Conservation (phyloP, 306 rosid genomes). For the Senna siamea region DNA sequence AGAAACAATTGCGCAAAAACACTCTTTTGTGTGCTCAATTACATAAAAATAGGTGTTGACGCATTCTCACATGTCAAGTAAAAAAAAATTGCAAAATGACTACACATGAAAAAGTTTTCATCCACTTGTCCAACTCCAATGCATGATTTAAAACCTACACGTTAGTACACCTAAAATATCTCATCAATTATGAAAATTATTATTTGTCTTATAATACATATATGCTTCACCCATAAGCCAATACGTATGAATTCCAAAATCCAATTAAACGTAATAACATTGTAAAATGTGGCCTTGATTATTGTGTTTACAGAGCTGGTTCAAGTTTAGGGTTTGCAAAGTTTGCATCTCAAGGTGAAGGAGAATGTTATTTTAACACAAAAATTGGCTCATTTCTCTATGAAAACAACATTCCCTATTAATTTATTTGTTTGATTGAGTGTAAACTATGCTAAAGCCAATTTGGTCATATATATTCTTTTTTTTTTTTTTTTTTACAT, state of each 20-base stretch:
- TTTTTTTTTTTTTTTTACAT: no score
- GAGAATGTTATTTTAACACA: conserved; percentile 3
- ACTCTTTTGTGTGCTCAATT: background rate
- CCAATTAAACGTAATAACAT: background rate
- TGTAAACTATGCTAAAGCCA: no score
- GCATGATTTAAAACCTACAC: background rate
- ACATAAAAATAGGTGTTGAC: background rate
- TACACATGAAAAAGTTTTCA: background rate
- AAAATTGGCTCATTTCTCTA: background rate
- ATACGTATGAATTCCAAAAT: background rate
- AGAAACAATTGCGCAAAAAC: background rate
- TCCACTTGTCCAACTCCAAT: background rate
- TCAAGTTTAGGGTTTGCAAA: background rate
- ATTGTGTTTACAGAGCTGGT: conserved; percentile 22
- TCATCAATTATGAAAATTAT: background rate
- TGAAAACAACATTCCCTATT: conserved; percentile 2
- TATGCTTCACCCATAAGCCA: background rate
- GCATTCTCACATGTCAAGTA: background rate
- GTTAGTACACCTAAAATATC: background rate
- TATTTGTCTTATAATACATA: background rate
- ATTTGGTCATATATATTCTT: no score
- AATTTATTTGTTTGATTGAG: conserved; percentile 1
- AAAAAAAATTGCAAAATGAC: background rate
- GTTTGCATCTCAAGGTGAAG: conserved; percentile 9
- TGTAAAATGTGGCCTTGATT: conserved; percentile 27